Evolutionary conservation across 768 basidiomycete species (phyloP).

Genomic region (Leccinellum albellum): DNA sequence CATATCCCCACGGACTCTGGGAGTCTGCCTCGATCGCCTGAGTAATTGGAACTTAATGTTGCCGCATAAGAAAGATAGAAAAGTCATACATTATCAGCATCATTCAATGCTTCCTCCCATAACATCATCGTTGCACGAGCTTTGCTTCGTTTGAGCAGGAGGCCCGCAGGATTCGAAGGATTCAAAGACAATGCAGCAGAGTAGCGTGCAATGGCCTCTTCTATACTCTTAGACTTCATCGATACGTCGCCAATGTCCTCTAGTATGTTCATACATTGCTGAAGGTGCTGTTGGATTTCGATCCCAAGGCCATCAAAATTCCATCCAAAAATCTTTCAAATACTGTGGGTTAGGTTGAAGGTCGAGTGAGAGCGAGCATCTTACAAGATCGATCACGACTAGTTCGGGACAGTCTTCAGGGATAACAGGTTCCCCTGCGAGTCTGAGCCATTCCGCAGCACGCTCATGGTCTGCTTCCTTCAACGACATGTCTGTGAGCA

Average conservation of each 20-base stretch:
- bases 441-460: background rate
- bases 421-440: background rate
- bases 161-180: background rate
- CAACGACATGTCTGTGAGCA: background rate
- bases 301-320: constrained; percentile 1
- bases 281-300: background rate
- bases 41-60: fast-evolving
- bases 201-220: background rate
- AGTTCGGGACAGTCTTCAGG: background rate
- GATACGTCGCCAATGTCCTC: background rate
- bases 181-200: background rate
- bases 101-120: constrained; percentile 9
- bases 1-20: background rate
- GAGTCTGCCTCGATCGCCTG: constrained; percentile 4
- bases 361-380: background rate
- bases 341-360: background rate
- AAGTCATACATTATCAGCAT: background rate
- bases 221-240: background rate
- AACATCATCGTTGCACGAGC: background rate
- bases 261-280: background rate
- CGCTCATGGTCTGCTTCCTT: background rate
- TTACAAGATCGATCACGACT: constrained; percentile 5
- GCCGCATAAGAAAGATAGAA: background rate
- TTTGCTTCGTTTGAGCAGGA: constrained; percentile 10
- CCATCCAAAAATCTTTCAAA: constrained; percentile 12